Base-by-base conservation (phyloP, 2,329 filamentous ascomycete species). In the Cadophora gregata region DNA sequence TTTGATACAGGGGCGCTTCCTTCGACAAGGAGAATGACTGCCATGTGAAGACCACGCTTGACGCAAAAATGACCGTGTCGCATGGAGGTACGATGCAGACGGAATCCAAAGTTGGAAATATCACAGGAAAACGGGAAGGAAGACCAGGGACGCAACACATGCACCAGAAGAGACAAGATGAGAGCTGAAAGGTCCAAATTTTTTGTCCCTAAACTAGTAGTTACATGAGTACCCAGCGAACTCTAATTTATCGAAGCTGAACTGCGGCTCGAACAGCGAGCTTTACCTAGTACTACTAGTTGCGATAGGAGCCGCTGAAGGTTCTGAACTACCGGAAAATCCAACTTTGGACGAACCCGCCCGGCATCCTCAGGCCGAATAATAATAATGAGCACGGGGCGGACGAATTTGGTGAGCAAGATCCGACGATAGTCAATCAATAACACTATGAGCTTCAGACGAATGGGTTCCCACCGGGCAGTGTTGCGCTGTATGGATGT, bases 11-110 rank as follows among this genome's bases (percentile, higher is more conserved):
- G 19, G 51, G 31, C 19, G 19, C n/a, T 29, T n/a, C 10, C 27
- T 33, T 24, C 31, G 25, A 38, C 31, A 8, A 24, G 31, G 21
- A n/a, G 19, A 9, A 38, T 10, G 14, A 36, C 4, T 14, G 24
- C 53, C 53, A 58, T 38, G 53, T 58, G 53, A 58, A 58, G 33
- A 38, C 31, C 53, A 38, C 53, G 21, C 31, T 38, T 38, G 53
- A 58, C 10, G 10, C 14, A 4, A 25, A 36, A 14, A 24, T n/a
- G 16, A 33, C 19, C 27, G 16, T 31, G 42, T 45, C 53, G 29
- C 12, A 10, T 25, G 31, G 14, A 58, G 53, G 10, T 25, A 14
- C n/a, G 8, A 36, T 38, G 31, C 29, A 36, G 42, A 42, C n/a
- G 10, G 16, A 1, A 25, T 24, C 12, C 1, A 58, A 58, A 58